Percentiles rank a stretch among this genome's conserved stretches.
Conservation (phyloP, 2,329 filamentous ascomycete species). For the Endoconidiophora laricicola region DNA sequence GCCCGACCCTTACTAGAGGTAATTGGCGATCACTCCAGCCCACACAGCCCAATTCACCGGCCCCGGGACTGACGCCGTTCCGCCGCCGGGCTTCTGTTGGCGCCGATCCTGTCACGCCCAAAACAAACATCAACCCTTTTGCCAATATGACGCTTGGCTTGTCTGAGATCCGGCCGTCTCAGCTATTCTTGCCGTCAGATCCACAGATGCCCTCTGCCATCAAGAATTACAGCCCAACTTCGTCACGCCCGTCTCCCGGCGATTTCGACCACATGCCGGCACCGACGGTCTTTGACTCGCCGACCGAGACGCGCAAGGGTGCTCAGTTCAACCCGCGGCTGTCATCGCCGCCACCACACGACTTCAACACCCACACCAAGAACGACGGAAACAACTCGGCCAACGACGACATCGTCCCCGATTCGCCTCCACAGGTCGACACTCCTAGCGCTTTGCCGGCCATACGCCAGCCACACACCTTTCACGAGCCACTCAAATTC, state of each 20-base stretch:
- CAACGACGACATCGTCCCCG: not conserved
- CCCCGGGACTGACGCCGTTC: conserved; percentile 18
- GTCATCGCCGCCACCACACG: not conserved
- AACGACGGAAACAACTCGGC: not conserved
- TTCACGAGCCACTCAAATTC: not conserved
- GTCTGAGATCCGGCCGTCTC: conserved; percentile 20
- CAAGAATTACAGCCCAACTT: conserved; percentile 36
- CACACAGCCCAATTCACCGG: conserved; percentile 20
- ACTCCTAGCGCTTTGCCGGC: not conserved
- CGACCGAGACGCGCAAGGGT: not conserved
- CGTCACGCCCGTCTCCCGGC: conserved; percentile 38
- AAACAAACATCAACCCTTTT: conserved; percentile 32
- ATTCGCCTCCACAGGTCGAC: conserved; percentile 1
- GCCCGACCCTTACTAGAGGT: conserved; percentile 23
- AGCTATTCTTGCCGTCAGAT: conserved; percentile 34
- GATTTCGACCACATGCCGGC: conserved; percentile 30
- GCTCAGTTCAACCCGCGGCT: not conserved
- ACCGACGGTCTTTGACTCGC: conserved; percentile 22
- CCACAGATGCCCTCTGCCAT: conserved; percentile 35
- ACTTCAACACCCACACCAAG: not conserved
- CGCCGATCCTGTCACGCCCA: conserved; percentile 31
- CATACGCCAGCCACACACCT: conserved; percentile 3
- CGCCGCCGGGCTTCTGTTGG: conserved; percentile 15
- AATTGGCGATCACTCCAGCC: conserved; percentile 22
- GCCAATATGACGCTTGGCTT: conserved; percentile 1